These are phyloP conservation scores for Sporothrix mexicana DNA, from an alignment of 2,329 filamentous ascomycete genomes.

Conservation along the genomic window DNA sequence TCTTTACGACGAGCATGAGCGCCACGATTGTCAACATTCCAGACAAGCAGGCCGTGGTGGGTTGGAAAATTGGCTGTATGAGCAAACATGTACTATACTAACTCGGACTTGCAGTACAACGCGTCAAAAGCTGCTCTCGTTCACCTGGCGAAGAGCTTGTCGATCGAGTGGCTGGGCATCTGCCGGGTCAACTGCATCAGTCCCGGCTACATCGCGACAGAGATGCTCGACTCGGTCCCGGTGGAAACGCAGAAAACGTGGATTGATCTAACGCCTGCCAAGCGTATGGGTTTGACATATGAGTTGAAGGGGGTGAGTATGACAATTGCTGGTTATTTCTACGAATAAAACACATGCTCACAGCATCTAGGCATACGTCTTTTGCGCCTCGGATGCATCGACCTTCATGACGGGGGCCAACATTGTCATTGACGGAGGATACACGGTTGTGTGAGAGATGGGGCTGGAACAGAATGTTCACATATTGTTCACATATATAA, in stretches of 20 bases:
- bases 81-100: no score
- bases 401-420: slow-evolving; percentile 3
- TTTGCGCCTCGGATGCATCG: slow-evolving; percentile 2
- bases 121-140: slow-evolving; percentile 62
- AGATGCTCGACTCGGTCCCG: neutral
- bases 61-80: no score
- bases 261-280: neutral
- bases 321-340: neutral
- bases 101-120: no score
- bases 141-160: neutral
- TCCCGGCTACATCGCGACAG: neutral
- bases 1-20: slow-evolving; percentile 78
- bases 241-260: neutral
- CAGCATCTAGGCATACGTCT: neutral
- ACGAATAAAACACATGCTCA: neutral
- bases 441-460: neutral
- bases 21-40: slow-evolving; percentile 79
- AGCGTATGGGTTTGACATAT: neutral
- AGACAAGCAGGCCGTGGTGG: slow-evolving; percentile 66
- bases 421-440: neutral
- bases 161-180: neutral
- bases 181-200: slow-evolving; percentile 12
- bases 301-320: neutral
- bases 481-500: neutral
- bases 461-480: no score